These are phyloP conservation scores for Westerdykella sp. DNA, from an alignment of 2,329 filamentous ascomycete species.

Conservation along the genomic window DNA sequence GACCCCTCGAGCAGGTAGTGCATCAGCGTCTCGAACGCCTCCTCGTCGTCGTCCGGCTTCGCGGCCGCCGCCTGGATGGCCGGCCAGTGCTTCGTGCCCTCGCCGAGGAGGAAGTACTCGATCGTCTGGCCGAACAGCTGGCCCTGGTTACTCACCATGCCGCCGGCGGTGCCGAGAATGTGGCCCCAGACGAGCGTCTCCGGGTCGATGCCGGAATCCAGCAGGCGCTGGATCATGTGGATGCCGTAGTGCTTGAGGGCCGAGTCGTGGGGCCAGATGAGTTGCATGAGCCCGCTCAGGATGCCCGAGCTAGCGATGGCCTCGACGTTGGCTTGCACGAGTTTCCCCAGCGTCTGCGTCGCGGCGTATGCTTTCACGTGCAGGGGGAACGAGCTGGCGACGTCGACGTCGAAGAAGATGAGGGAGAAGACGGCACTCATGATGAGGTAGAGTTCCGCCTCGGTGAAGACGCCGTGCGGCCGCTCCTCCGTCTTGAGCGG, in stretches of 20 bases:
- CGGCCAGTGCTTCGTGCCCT: constrained; percentile 44
- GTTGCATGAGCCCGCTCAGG: constrained; percentile 38
- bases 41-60: constrained; percentile 33
- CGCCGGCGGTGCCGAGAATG: constrained; percentile 52
- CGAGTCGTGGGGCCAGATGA: constrained; percentile 36
- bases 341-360: constrained; percentile 45
- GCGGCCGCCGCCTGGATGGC: constrained; percentile 46
- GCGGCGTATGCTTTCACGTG: constrained; percentile 45
- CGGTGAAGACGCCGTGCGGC: constrained; percentile 48
- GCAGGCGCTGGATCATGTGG: constrained; percentile 51
- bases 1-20: constrained; percentile 46
- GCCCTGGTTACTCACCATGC: constrained; percentile 50
- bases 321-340: constrained; percentile 46
- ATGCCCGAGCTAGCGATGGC: constrained; percentile 40
- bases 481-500: constrained; percentile 50
- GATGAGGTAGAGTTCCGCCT: constrained; percentile 50
- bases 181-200: constrained; percentile 52
- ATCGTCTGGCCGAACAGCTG: constrained; percentile 53
- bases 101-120: constrained; percentile 50
- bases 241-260: constrained; percentile 49
- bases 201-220: constrained; percentile 42
- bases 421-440: constrained; percentile 49
- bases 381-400: constrained; percentile 48
- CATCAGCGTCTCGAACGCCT: constrained; percentile 44
- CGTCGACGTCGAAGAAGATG: constrained; percentile 51